phyloP scores from a whole-genome alignment of 1,284 basidiomycete genomes.

The Hymenochaete sp. region DNA sequence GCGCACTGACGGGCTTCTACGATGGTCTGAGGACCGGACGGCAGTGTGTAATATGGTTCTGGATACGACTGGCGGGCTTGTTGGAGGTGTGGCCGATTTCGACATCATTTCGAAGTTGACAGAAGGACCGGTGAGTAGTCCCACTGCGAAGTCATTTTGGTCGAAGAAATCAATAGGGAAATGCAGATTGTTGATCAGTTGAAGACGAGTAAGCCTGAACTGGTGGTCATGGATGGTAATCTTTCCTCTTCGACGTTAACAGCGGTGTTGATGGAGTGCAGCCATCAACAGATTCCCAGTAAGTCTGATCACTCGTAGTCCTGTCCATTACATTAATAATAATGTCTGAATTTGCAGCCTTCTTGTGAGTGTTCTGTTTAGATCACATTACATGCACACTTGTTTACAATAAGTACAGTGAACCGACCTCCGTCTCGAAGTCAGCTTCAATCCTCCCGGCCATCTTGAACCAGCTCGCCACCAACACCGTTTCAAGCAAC shows the following conservation, averaged over 20 bases:
- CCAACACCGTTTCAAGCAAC: conserved; percentile 19
- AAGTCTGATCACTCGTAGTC: conserved; percentile 22
- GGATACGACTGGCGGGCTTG: conserved; percentile 62
- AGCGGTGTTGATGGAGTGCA: conserved; percentile 6
- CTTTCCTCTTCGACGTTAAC: conserved; percentile 33
- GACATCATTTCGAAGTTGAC: conserved; percentile 52
- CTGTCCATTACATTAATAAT: neutral
- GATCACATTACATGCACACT: neutral
- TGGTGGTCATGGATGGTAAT: conserved; percentile 84
- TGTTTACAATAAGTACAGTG: conserved; percentile 32
- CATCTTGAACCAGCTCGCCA: conserved; percentile 31
- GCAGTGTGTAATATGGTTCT: conserved; percentile 84
- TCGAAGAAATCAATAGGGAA: too few relatives aligned
- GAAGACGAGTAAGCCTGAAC: conserved; percentile 32
- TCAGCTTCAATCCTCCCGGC: conserved; percentile 63
- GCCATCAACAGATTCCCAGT: conserved; percentile 43
- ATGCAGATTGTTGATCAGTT: conserved; percentile 23
- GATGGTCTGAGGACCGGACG: conserved; percentile 36
- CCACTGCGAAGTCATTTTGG: too few relatives aligned
- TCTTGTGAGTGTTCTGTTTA: conserved; percentile 15
- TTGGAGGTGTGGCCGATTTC: conserved; percentile 91
- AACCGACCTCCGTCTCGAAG: conserved; percentile 86
- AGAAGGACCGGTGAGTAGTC: conserved; percentile 36
- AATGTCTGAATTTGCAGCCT: conserved; percentile 2
- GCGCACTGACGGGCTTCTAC: conserved; percentile 73